These are phyloP conservation scores for Helotiales sp. DNA, from an alignment of 2,329 filamentous ascomycete genomes.

Conservation along the genomic window DNA sequence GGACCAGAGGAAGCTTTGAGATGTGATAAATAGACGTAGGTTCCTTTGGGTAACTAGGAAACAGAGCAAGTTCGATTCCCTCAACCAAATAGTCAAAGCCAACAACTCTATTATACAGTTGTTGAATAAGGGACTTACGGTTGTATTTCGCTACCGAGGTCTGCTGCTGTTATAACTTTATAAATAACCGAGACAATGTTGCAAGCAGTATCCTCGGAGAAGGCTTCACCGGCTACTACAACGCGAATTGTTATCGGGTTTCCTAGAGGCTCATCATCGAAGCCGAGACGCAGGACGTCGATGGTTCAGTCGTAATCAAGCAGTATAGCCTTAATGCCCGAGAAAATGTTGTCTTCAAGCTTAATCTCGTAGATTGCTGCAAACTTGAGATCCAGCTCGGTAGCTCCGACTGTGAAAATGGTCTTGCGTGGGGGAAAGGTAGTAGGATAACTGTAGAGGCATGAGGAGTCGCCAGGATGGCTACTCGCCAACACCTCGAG, in stretches of 20 bases:
- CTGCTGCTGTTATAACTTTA: background rate
- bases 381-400: background rate
- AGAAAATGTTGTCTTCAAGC: background rate
- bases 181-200: background rate
- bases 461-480: background rate
- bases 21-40: too few relatives aligned
- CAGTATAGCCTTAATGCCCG: background rate
- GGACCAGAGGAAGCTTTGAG: too few relatives aligned
- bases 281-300: background rate
- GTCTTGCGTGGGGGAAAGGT: background rate
- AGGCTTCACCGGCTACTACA: background rate
- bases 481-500: background rate
- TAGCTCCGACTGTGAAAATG: background rate
- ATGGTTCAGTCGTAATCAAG: background rate
- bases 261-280: background rate
- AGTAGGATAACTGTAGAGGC: background rate
- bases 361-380: background rate
- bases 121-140: background rate
- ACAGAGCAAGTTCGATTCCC: too few relatives aligned
- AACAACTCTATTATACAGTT: too few relatives aligned
- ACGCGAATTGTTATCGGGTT: background rate
- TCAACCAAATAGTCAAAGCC: too few relatives aligned
- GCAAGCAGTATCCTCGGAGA: background rate
- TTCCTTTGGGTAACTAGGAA: too few relatives aligned
- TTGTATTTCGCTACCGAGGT: background rate